Conservation (phyloP, 2,329 filamentous ascomycete genomes). For the Phialocephala sp. region DNA sequence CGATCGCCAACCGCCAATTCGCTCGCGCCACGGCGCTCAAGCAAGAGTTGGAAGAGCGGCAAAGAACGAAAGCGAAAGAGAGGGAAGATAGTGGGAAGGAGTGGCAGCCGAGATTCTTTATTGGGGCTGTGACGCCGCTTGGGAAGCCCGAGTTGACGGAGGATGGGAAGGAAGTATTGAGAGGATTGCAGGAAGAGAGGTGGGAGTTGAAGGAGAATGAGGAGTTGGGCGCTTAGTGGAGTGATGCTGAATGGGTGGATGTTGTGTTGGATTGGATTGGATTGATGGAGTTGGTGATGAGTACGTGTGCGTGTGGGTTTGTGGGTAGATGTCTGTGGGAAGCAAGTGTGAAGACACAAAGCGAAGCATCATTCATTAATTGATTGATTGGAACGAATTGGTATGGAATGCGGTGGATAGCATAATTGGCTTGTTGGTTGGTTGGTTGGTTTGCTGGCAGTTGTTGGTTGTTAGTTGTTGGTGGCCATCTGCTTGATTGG, state of each 20-base stretch:
- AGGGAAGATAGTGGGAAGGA: slow-evolving; percentile 71
- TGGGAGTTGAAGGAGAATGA: slow-evolving; percentile 42
- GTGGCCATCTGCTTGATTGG: background rate
- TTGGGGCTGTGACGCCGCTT: slow-evolving; percentile 59
- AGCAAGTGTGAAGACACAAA: background rate
- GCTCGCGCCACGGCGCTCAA: slow-evolving; percentile 84
- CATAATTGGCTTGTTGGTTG: too few relatives aligned
- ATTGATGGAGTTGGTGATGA: background rate
- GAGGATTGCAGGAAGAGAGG: slow-evolving; percentile 56
- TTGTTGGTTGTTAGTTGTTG: background rate
- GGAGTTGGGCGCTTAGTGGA: slow-evolving; percentile 30
- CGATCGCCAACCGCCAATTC: slow-evolving; percentile 84
- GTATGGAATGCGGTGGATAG: background rate
- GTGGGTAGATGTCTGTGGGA: background rate
- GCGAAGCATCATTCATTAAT: background rate
- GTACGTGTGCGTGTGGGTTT: background rate
- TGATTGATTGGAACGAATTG: background rate
- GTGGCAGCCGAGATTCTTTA: slow-evolving; percentile 92
- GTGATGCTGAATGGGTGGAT: background rate
- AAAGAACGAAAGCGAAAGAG: slow-evolving; percentile 83
- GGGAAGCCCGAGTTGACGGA: slow-evolving; percentile 67
- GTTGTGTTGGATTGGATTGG: too few relatives aligned
- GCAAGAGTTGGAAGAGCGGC: slow-evolving; percentile 87
- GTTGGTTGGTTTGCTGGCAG: too few relatives aligned
- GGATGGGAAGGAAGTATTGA: slow-evolving; percentile 63